These are phyloP conservation scores for Chalciporus piperatus DNA, from an alignment of 768 basidiomycete species.

Conservation along the genomic window DNA sequence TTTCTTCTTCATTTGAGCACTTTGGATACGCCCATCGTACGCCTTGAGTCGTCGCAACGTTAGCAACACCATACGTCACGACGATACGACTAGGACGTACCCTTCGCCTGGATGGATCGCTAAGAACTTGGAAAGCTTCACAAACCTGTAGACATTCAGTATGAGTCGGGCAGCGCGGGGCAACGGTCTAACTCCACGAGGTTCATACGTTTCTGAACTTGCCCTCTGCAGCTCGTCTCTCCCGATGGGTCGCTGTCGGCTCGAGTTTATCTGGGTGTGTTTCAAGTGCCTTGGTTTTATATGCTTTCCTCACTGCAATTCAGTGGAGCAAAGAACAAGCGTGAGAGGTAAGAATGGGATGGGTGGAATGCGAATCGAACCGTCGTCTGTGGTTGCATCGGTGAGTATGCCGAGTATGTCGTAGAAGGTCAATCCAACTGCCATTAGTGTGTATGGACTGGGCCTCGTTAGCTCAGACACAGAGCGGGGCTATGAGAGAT, in stretches of 20 bases:
- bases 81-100: conserved; percentile 32
- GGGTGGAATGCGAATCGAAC: conserved; percentile 30
- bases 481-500: neutral
- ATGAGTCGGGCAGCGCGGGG: conserved; percentile 9
- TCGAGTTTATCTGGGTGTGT: conserved; percentile 75
- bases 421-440: conserved; percentile 35
- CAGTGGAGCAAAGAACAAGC: conserved; percentile 3
- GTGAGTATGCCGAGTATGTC: conserved; percentile 45
- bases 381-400: conserved; percentile 50
- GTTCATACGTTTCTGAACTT: conserved; percentile 58
- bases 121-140: conserved; percentile 59
- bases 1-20: conserved; percentile 23
- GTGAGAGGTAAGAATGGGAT: neutral
- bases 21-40: conserved; percentile 45
- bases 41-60: conserved; percentile 29
- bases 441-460: conserved; percentile 19
- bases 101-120: conserved; percentile 53
- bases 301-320: conserved; percentile 58
- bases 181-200: conserved; percentile 22
- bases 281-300: conserved; percentile 63
- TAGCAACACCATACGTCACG: neutral
- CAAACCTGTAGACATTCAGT: conserved; percentile 45
- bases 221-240: conserved; percentile 52
- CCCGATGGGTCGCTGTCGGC: conserved; percentile 46
- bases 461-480: neutral